Evolutionary conservation across 805 yeast genomes (phyloP), one percentile per base, ranked within the genome.

Genomic region (Ogataea trehaloabstinens): DNA sequence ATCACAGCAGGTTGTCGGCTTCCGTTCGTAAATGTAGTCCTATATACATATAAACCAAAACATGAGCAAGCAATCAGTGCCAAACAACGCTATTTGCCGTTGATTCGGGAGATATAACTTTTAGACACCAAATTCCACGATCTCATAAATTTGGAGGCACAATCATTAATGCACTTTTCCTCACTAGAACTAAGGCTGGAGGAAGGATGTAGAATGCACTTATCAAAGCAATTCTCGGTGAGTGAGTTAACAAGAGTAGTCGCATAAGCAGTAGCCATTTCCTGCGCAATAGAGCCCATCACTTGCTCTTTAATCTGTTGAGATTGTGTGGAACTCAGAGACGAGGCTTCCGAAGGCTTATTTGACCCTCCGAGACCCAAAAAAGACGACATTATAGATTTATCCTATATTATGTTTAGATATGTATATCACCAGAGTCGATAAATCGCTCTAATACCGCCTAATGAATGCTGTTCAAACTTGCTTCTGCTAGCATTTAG

Each of bases 231-330:
- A 68, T 85, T 85, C 51, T 82, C 89, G 10, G 95, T 82, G 58
- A 87, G 75, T 53, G 86, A 83, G 65, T 81, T 84, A 22, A 89
- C 95, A 38, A 90, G 69, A 54, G 86, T 90, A 2, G 91, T 82
- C 24, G 95, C 96, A 62, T 89, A 86, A 15, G 90, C 93, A n/a
- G 87, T 76, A 2, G 96, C 96, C 46, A 90, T 69, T 57, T 90
- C 97, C 60, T 80, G 85, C 29, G 82, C 71, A 40, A 90, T 80
- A 56, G 83, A 86, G 15, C 71, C 68, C 60, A 85, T 83, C 38
- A 88, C 64, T 55, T 80, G 76, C 19, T 75, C 73, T 55, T 82
- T 82, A 42, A 81, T 51, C 46, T 74, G 71, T 37, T 70, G 67
- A 5, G 73, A 51, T 29, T 60, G 59, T 19, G 35, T 45, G 12